Conservation (phyloP, 2,329 filamentous ascomycete genomes). For the Aspergillus pseudoviridinutans region DNA sequence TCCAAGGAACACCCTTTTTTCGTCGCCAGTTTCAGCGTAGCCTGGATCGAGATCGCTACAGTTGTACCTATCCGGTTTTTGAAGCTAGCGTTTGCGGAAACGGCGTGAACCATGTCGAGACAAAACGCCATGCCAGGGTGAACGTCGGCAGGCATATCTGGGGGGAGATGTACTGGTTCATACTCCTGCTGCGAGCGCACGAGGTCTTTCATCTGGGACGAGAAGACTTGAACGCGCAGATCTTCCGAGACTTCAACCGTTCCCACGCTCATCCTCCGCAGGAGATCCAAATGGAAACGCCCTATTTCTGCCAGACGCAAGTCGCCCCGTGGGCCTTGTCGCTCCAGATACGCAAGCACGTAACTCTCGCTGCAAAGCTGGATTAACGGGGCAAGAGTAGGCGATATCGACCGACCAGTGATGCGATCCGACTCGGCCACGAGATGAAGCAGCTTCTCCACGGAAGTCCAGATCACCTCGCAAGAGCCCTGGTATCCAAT, state of each 20-base stretch:
- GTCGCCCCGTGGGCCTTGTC: not conserved
- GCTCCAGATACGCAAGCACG: not conserved
- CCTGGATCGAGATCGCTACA: not conserved
- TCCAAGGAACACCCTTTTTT: not conserved
- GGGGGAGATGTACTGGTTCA: not conserved
- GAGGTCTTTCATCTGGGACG: not conserved
- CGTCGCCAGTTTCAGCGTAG: not conserved
- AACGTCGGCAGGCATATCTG: not conserved
- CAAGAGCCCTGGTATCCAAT: not conserved
- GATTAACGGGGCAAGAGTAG: not conserved
- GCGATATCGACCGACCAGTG: not conserved
- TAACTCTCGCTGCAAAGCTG: not conserved
- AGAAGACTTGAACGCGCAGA: not conserved
- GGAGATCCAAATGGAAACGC: not conserved
- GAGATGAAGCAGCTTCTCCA: not conserved
- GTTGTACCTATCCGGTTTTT: not conserved
- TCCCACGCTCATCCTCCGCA: not conserved
- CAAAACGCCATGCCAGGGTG: not conserved
- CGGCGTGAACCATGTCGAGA: not conserved
- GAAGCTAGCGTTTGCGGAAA: not conserved
- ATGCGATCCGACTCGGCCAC: not conserved
- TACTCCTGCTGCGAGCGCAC: not conserved
- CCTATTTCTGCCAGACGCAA: not conserved
- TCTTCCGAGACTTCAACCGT: not conserved
- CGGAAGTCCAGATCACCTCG: not conserved